Evolutionary conservation across 2,329 filamentous ascomycete species (phyloP), one percentile per base, ranked within the genome.

Genomic region (Cladosporium colombiae): DNA sequence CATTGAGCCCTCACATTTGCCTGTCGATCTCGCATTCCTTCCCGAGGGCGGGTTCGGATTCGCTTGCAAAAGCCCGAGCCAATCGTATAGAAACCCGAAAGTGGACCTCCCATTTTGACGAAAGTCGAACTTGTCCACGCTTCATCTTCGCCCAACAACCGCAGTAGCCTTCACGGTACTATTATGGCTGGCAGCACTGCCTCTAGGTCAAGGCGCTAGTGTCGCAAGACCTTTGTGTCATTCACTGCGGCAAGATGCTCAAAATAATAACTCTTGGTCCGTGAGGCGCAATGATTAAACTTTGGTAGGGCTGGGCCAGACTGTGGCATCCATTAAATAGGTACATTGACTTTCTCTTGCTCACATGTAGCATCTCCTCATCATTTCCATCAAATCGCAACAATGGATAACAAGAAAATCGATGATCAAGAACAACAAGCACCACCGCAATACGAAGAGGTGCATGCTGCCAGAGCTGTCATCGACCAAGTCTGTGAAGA

Each of bases 391-490:
- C 27, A 13, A 33, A 13, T 21, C 16, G 16, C 50, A 16, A 29
- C 27, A n/a, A 37, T 58, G 55, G 31, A 58, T 6, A 21, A 18
- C 27, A 59, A 46, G 16, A 27, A 6, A 27, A 27, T n/a, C n/a
- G 16, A 27, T 1, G 7, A 59, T 8, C n/a, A 50, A 16, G 18
- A 52, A 23, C n/a, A 53, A 46, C 27, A 44, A 23, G 27, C 35
- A 23, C 58, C 60, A 23, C 60, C 60, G 10, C 60, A 35, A 27
- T 61, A 63, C 11, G 60, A 52, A 11, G 60, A 63, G 27, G 60
- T 29, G 13, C 29, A 53, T 21, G 46, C 29, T 52, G 46, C 60
- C n/a, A 50, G 44, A 25, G 44, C 52, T 21, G 33, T 40, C 46
- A 27, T 53, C n/a, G 60, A 52, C 13, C 21, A 62, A n/a, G 16